Conservation (phyloP, 352 stramenopile genomes). For the Globisporangium sylvaticum region DNA sequence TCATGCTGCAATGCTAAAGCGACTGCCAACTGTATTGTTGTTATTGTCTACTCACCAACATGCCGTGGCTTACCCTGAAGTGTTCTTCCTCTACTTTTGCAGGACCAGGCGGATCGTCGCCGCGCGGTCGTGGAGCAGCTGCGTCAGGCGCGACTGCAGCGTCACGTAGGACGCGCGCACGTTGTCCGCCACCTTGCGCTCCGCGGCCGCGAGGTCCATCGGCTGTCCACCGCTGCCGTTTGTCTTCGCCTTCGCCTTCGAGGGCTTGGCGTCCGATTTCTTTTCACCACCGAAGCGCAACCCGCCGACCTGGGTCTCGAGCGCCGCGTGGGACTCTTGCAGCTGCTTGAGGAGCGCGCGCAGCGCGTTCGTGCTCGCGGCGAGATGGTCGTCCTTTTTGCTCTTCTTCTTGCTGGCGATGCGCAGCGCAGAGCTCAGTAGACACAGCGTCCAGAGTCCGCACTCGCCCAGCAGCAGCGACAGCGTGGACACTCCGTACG, state of each 20-base stretch:
- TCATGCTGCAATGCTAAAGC: background rate
- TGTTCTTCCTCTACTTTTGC: slow-evolving; percentile 30
- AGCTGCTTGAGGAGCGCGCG: slow-evolving; percentile 59
- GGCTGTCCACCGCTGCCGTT: slow-evolving; percentile 1
- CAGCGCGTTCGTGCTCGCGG: slow-evolving; percentile 25
- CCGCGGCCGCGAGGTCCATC: slow-evolving; percentile 14
- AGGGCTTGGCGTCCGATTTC: background rate
- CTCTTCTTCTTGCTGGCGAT: slow-evolving; percentile 53
- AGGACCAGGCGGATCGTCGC: slow-evolving; percentile 32
- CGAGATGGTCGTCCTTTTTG: slow-evolving; percentile 56
- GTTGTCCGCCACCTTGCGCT: slow-evolving; percentile 32
- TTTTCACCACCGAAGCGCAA: slow-evolving; percentile 22
- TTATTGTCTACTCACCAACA: background rate
- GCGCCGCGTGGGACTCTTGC: slow-evolving; percentile 37
- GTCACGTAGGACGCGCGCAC: slow-evolving; percentile 36
- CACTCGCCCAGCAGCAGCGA: slow-evolving; percentile 56
- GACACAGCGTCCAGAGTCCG: slow-evolving; percentile 48
- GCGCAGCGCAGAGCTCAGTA: slow-evolving; percentile 42
- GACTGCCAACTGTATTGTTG: background rate
- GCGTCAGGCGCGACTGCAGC: slow-evolving; percentile 27
- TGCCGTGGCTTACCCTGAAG: background rate
- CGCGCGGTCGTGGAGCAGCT: slow-evolving; percentile 34
- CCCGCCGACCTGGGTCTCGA: slow-evolving; percentile 34
- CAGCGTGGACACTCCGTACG: slow-evolving; percentile 45
- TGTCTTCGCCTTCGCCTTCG: background rate